phyloP scores from a whole-genome alignment of 2,329 filamentous ascomycete species.

The Nannizziopsis arthrosporioides region DNA sequence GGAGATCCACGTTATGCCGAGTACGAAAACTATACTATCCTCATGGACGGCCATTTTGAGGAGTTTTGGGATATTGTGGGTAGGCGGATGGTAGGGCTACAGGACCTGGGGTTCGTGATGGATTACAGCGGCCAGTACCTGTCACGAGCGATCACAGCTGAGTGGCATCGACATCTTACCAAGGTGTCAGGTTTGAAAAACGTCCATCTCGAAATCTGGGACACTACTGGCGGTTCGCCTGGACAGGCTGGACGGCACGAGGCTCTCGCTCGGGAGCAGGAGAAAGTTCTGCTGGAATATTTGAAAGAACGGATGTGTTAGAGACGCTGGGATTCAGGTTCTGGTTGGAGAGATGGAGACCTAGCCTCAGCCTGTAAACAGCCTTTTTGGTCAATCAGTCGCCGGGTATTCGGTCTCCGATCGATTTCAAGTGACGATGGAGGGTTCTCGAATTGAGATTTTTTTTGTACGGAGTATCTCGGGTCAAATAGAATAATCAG shows the following conservation, averaged over 20 bases:
- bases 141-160: slow-evolving; percentile 7
- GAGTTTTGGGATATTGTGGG: slow-evolving; percentile 11
- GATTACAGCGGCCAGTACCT: slow-evolving; percentile 11
- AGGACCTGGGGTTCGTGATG: slow-evolving; percentile 11
- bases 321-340: not conserved
- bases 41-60: slow-evolving; percentile 7
- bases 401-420: too few relatives aligned
- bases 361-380: too few relatives aligned
- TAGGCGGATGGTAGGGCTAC: slow-evolving; percentile 6
- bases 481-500: too few relatives aligned
- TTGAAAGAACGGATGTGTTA: slow-evolving; percentile 4
- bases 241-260: not conserved
- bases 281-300: slow-evolving; percentile 5
- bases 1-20: slow-evolving; percentile 2
- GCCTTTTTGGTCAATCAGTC: too few relatives aligned
- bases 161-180: slow-evolving; percentile 7
- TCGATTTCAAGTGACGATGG: too few relatives aligned
- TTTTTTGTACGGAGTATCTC: too few relatives aligned
- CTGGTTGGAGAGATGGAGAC: too few relatives aligned
- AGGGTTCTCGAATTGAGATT: too few relatives aligned
- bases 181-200: slow-evolving; percentile 9
- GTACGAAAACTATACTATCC: slow-evolving; percentile 10
- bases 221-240: not conserved
- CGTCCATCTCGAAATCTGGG: slow-evolving; percentile 7
- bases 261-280: not conserved